Conservation (phyloP, 2,329 filamentous ascomycete species). For the Fusarium piperis region DNA sequence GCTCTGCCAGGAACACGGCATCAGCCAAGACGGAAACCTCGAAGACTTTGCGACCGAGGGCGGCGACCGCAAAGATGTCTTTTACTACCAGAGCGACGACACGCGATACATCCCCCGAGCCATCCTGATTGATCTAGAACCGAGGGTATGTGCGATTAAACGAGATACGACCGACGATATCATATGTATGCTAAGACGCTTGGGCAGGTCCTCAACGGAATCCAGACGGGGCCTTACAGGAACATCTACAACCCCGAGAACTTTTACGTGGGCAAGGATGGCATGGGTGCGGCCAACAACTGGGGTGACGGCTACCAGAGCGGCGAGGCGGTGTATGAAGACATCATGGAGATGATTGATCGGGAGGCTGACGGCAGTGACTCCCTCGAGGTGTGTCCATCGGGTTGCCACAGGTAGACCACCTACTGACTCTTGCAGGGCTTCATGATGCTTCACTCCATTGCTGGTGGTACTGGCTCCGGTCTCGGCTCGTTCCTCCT, state of each 20-base stretch:
- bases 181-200: constrained; percentile 18
- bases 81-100: constrained; percentile 99
- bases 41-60: constrained; percentile 98
- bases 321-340: constrained; percentile 90
- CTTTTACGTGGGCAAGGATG: constrained; percentile 95
- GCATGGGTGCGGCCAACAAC: constrained; percentile 94
- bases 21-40: constrained; percentile 95
- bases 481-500: constrained; percentile 95
- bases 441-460: constrained; percentile 99
- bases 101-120: constrained; percentile 97
- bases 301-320: constrained; percentile 97
- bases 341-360: constrained; percentile 99
- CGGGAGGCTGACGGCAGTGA: constrained; percentile 98
- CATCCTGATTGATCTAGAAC: constrained; percentile 94
- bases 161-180: neutral
- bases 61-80: constrained; percentile 97
- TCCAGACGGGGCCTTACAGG: constrained; percentile 92
- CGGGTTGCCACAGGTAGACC: neutral
- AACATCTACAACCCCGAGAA: constrained; percentile 99
- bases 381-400: constrained; percentile 75
- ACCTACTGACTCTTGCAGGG: constrained; percentile 60
- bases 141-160: constrained; percentile 66
- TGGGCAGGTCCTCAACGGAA: constrained; percentile 80
- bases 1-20: constrained; percentile 96
- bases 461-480: constrained; percentile 95